Evolutionary conservation across 2,329 filamentous ascomycete genomes (phyloP), one percentile per base, ranked within the genome.

Genomic region (Sarocladium brachiariae): DNA sequence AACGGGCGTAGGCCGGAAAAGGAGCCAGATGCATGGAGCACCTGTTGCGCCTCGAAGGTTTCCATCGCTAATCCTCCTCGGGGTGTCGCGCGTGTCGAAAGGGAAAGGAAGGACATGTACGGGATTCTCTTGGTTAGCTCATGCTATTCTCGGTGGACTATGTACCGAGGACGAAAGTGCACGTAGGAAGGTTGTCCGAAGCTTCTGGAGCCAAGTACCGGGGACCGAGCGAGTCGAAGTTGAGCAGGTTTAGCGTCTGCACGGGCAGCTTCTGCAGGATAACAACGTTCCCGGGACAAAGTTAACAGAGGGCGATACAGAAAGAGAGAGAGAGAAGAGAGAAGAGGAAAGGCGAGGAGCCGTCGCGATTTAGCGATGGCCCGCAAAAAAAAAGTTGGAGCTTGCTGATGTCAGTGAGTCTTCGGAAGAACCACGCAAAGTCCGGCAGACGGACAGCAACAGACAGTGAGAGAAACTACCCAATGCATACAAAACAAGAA

Each of bases 1-100:
- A 71, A 56, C 19, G 75, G 70, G 53, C 77, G 74, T 57, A 75
- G 75, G 56, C 82, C 81, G 14, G 78, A 74, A 61, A 84, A 78
- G 53, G 81, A 84, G 58, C 81, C 81, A 51, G 80, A 78, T 59
- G 71, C 71, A 60, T 72, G 67, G 53, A 80, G 63, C 60, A 72
- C 68, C 68, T 73, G 67, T 64, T 79, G 76, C 55, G 62, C 57
- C 53, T 47, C 43, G 43, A 33, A 33, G 10, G 24, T 4, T 18
- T 31, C 43, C 43, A 47, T 47, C 5, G n/a, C 37, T 9, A 14
- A 45, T 19, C 19, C 39, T 45, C 13, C 27, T 13, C 23, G 24
- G 24, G 18, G 24, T 25, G n/a, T n/a, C n/a, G n/a, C 8, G 4
- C 8, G 23, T 6, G 6, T n/a, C 3, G 7, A 19, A 23, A 8